These are phyloP conservation scores for Fraxinus baroniana DNA, from an alignment of 305 asterid species.

Conservation along the genomic window DNA sequence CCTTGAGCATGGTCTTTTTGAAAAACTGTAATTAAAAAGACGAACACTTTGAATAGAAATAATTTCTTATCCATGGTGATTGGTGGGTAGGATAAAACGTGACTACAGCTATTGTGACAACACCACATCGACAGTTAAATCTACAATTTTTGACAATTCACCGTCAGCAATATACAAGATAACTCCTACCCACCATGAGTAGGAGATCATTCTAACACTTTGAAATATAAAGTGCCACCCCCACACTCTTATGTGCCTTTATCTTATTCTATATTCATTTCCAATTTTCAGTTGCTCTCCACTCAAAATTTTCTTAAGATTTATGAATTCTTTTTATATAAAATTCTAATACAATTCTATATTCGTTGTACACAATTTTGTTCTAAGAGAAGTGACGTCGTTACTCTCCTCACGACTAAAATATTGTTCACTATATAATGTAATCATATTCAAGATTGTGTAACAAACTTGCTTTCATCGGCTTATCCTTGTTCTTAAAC, in stretches of 20 bases:
- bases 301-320: neutral
- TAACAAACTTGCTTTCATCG: neutral
- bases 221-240: neutral
- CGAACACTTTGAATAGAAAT: neutral
- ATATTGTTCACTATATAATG: neutral
- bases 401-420: neutral
- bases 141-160: too few species aligned
- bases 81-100: too few species aligned
- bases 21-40: neutral
- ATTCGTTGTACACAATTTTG: neutral
- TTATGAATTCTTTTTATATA: neutral
- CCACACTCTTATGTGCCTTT: neutral
- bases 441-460: neutral
- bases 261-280: neutral
- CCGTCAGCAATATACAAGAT: too few species aligned
- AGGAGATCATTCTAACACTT: neutral
- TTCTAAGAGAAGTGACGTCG: neutral
- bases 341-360: neutral
- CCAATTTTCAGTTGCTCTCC: neutral
- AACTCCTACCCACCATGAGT: too few species aligned
- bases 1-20: neutral
- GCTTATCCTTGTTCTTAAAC: neutral
- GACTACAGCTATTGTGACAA: too few species aligned
- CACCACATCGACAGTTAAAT: too few species aligned
- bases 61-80: too few species aligned